Evolutionary conservation across 169 alveolate species (phyloP).

Genomic region (Amoebophrya sp.): DNA sequence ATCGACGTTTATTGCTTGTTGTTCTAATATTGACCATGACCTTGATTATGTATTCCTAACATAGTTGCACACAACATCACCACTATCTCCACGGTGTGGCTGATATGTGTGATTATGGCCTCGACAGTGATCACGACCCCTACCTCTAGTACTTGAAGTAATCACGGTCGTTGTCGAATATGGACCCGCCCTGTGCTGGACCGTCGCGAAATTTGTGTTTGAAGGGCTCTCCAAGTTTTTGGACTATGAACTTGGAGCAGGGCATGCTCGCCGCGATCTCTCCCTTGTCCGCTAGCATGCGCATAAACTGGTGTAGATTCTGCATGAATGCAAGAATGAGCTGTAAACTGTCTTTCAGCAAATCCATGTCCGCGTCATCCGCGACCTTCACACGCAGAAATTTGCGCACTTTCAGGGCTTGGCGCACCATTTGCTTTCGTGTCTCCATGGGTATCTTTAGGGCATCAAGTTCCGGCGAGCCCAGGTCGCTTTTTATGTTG

Average conservation of each 20-base stretch:
- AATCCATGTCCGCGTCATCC: conserved; percentile 3
- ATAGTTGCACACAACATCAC: too few species aligned
- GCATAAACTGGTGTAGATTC: not conserved
- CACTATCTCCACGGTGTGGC: not conserved
- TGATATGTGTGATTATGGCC: not conserved
- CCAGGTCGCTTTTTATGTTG: not conserved
- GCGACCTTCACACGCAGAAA: not conserved
- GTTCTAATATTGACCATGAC: not conserved
- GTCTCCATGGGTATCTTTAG: not conserved
- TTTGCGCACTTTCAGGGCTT: not conserved
- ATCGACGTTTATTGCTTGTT: too few species aligned
- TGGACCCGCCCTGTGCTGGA: not conserved
- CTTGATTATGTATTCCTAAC: not conserved
- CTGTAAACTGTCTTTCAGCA: not conserved
- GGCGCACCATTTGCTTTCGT: not conserved
- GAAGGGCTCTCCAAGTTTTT: not conserved
- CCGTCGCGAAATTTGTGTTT: not conserved
- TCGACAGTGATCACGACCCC: not conserved
- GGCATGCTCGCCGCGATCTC: not conserved
- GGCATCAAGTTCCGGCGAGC: conserved; percentile 17
- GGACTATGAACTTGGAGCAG: not conserved
- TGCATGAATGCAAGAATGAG: not conserved
- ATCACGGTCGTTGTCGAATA: not conserved
- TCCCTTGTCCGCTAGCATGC: not conserved
- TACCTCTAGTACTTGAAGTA: not conserved